phyloP scores from a whole-genome alignment of 2,329 filamentous ascomycete species.

The Orbilia ellipsospora region DNA sequence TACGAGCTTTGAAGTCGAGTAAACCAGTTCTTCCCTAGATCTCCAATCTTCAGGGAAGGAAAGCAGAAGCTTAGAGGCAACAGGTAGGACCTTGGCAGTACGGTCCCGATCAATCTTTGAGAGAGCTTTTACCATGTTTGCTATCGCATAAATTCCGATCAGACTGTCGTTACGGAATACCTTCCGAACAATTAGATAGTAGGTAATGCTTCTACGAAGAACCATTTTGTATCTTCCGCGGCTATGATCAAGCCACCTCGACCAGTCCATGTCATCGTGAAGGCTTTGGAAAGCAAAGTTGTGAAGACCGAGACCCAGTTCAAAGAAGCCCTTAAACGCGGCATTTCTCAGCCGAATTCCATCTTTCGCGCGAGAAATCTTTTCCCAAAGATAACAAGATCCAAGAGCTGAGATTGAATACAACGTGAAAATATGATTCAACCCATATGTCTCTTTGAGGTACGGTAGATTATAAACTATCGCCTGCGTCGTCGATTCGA shows the following conservation, averaged over 20 bases:
- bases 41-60: constrained; percentile 9
- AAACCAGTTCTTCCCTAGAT: constrained; percentile 2
- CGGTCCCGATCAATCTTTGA: constrained; percentile 33
- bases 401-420: constrained; percentile 27
- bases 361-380: constrained; percentile 23
- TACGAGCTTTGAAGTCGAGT: constrained; percentile 14
- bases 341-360: constrained; percentile 22
- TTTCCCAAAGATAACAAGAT: constrained; percentile 31
- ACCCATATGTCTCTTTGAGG: constrained; percentile 21
- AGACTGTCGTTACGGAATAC: constrained; percentile 26
- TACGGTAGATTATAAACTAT: constrained; percentile 36
- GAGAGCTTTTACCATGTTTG: constrained; percentile 29
- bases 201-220: constrained; percentile 25
- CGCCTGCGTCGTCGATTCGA: constrained; percentile 16
- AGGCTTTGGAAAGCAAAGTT: constrained; percentile 23
- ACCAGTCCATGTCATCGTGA: constrained; percentile 27
- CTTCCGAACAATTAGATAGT: constrained; percentile 15
- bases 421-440: constrained; percentile 33
- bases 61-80: constrained; percentile 1
- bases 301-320: constrained; percentile 11
- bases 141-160: constrained; percentile 23
- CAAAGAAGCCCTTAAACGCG: constrained; percentile 25
- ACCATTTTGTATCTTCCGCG: constrained; percentile 33
- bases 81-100: constrained; percentile 4
- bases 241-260: constrained; percentile 10